Percentiles rank a stretch among this genome's conserved stretches.
phyloP scores from a whole-genome alignment of 352 stramenopile genomes.

The Pythium oligandrum region DNA sequence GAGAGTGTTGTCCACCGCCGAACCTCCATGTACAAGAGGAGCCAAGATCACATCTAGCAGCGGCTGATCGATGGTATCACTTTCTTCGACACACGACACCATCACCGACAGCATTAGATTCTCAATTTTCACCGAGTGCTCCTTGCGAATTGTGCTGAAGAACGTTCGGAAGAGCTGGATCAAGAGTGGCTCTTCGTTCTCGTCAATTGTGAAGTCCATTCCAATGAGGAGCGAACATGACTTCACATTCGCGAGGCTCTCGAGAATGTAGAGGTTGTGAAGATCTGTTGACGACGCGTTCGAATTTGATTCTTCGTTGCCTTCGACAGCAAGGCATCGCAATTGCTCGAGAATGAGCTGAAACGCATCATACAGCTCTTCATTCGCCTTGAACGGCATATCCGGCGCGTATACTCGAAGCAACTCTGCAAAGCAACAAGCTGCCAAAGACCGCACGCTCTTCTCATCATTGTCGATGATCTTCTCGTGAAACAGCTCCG shows the following conservation, averaged over 20 bases:
- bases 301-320: conserved; percentile 9
- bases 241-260: conserved; percentile 60
- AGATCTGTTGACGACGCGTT: conserved; percentile 26
- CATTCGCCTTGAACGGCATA: conserved; percentile 56
- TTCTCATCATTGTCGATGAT: conserved; percentile 42
- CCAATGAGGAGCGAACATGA: conserved; percentile 50
- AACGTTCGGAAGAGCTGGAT: conserved; percentile 68
- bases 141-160: conserved; percentile 56
- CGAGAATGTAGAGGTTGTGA: conserved; percentile 53
- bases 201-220: conserved; percentile 37
- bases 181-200: conserved; percentile 41
- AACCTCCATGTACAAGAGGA: conserved; percentile 35
- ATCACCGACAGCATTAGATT: conserved; percentile 75
- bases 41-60: conserved; percentile 64
- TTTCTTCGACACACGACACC: conserved; percentile 68
- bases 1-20: neutral
- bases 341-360: conserved; percentile 65
- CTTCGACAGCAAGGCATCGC: conserved; percentile 27
- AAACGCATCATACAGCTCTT: conserved; percentile 70
- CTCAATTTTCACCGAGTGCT: conserved; percentile 68
- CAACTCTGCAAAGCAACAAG: conserved; percentile 72
- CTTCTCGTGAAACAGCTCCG: conserved; percentile 50
- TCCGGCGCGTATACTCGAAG: conserved; percentile 60
- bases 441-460: conserved; percentile 51
- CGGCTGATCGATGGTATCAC: conserved; percentile 50